Base-by-base conservation (phyloP, 768 basidiomycete genomes). In the Termitomyces bulborhizus region DNA sequence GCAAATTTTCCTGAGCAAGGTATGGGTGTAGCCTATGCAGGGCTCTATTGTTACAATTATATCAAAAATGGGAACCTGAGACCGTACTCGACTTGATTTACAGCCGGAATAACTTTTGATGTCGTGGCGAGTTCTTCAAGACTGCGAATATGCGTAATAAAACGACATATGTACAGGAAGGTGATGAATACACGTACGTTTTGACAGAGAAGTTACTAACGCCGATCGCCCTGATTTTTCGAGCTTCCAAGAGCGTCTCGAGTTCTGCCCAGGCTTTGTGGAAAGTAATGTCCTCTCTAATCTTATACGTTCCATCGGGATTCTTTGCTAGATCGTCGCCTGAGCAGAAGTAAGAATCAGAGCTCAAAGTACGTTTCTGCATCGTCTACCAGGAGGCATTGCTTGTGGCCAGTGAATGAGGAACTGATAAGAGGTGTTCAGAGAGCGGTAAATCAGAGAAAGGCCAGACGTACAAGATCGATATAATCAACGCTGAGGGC, bases 181-280 rank as follows among this genome's bases (percentile, higher is more conserved):
- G 42, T 1, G 31, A 7, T 18, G 37, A 1, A 42, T 4, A 21
- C 6, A 64, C 74, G 16, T 53, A 81, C 79, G 72, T 82, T 60
- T 82, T 80, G 54, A 81, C 68, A 4, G 79, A 80, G 61, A 83
- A 84, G 64, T 85, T 85, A 64, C 79, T 79, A 45, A 85, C 79
- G 0, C 82, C 82, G 56, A 83, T 80, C 1, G 79, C 76, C 51
- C 66, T 75, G 11, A 72, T 78, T 59, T 74, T 76, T 0, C 78
- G 78, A 13, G 71, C 73, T 27, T 69, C 70, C 32, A 76, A 68
- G 11, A 82, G 59, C 47, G 77, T 74, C 65, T 83, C 82, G 59
- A 83, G 70, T 43, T 75, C 72, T 0, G 74, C 73, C 79, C 80
- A 82, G 0, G 73, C 68, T 31, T 82, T 69, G 42, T 71, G 74